Evolutionary conservation across 345 rosid species (phyloP).

Genomic region (Cochlearia excelsa): DNA sequence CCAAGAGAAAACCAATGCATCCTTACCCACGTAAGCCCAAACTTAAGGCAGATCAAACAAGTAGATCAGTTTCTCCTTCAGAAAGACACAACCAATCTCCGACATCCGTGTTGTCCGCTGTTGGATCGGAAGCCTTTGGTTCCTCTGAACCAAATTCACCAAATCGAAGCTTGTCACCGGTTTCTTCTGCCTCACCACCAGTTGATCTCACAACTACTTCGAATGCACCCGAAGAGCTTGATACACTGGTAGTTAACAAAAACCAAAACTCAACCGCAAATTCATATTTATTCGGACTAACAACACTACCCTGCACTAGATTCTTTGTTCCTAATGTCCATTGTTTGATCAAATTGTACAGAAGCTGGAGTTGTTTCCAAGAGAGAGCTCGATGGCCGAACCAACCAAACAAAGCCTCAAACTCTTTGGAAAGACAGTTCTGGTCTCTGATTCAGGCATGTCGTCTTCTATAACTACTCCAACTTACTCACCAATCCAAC

Average conservation of each 20-base stretch:
- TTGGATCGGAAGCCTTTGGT: constrained; percentile 51
- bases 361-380: constrained; percentile 38
- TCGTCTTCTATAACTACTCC: constrained; percentile 33
- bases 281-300: not conserved
- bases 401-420: constrained; percentile 48
- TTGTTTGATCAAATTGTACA: constrained; percentile 36
- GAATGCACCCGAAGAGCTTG: constrained; percentile 33
- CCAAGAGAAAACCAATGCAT: constrained; percentile 70
- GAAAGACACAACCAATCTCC: constrained; percentile 61
- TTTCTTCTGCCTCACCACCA: constrained; percentile 39
- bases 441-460: constrained; percentile 41
- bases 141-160: constrained; percentile 48
- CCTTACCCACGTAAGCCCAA: constrained; percentile 76
- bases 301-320: not conserved
- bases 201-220: constrained; percentile 18
- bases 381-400: constrained; percentile 32
- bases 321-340: constrained; percentile 1
- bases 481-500: constrained; percentile 38
- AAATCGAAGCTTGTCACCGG: constrained; percentile 49
- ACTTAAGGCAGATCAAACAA: constrained; percentile 33
- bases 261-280: not conserved
- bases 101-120: constrained; percentile 55
- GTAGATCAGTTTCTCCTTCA: constrained; percentile 51
- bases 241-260: constrained; percentile 36
- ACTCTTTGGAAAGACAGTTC: constrained; percentile 64